Evolutionary conservation across 2,329 filamentous ascomycete genomes (phyloP).

Genomic region (Apiospora aurea): DNA sequence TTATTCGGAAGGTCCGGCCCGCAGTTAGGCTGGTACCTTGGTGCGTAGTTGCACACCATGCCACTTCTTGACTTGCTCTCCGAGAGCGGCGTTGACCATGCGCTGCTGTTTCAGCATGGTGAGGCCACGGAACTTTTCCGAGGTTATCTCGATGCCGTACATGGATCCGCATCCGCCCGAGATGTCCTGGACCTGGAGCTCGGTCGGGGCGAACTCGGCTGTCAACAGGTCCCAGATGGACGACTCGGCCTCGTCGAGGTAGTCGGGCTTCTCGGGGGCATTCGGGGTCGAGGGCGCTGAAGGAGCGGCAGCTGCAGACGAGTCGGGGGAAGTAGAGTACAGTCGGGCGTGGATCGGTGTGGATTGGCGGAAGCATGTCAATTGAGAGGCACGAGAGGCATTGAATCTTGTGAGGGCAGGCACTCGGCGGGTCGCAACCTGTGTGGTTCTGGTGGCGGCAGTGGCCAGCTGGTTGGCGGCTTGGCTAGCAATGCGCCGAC

Average conservation of each 20-base stretch:
- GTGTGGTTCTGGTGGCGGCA: neutral
- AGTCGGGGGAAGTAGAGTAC: neutral
- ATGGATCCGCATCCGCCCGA: constrained; percentile 86
- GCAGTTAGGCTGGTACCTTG: constrained; percentile 50
- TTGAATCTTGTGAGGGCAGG: neutral
- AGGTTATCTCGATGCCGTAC: constrained; percentile 83
- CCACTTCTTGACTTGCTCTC: constrained; percentile 80
- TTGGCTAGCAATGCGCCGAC: neutral
- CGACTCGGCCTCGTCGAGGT: constrained; percentile 62
- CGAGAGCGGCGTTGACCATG: constrained; percentile 77
- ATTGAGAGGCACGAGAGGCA: neutral
- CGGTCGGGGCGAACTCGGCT: constrained; percentile 57
- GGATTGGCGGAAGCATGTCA: neutral
- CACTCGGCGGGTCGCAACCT: neutral
- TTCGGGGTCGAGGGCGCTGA: constrained; percentile 27
- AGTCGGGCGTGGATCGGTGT: neutral
- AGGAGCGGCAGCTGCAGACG: constrained; percentile 26
- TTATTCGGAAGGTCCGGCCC: neutral
- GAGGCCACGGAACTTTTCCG: constrained; percentile 72
- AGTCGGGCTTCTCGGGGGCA: constrained; percentile 52
- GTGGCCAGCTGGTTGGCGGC: neutral
- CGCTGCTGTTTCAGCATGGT: constrained; percentile 82
- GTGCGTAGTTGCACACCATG: constrained; percentile 85
- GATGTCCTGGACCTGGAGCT: constrained; percentile 76
- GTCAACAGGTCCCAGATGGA: constrained; percentile 63